Conservation (phyloP, 2,329 filamentous ascomycete species). For the Fusarium floridanum region DNA sequence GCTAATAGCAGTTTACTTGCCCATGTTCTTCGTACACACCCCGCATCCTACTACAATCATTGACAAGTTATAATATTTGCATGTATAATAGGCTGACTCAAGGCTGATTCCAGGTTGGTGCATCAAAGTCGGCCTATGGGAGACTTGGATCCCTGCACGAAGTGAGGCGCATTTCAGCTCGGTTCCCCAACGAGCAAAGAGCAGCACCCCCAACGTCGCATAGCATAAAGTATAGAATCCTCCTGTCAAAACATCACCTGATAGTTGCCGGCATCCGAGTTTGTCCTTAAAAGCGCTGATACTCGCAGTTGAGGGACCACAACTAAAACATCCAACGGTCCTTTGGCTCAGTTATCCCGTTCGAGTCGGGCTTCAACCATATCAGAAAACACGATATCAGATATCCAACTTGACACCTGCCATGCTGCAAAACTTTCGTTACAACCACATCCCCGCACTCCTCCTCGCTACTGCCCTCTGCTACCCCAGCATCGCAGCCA, state of each 20-base stretch:
- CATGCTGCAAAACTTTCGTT: neutral
- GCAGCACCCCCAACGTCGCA: neutral
- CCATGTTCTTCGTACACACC: neutral
- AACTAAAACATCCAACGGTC: neutral
- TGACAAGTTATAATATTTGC: neutral
- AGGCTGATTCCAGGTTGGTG: neutral
- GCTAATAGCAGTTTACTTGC: neutral
- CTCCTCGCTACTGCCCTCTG: neutral
- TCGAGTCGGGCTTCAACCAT: no score
- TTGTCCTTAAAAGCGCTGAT: neutral
- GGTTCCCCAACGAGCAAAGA: neutral
- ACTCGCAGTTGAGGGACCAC: neutral
- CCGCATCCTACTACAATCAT: neutral
- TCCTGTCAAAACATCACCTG: neutral
- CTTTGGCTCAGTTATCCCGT: no score
- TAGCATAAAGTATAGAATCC: neutral
- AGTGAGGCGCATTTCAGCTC: neutral
- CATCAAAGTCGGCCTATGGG: neutral
- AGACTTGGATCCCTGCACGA: neutral
- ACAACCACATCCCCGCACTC: neutral
- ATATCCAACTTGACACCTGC: neutral
- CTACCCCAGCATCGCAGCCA: neutral
- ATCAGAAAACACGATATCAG: neutral
- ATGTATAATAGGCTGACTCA: neutral
- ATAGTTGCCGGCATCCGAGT: neutral